These are phyloP conservation scores for Yarrowia sp. DNA, from an alignment of 805 yeast species.

Conservation along the genomic window DNA sequence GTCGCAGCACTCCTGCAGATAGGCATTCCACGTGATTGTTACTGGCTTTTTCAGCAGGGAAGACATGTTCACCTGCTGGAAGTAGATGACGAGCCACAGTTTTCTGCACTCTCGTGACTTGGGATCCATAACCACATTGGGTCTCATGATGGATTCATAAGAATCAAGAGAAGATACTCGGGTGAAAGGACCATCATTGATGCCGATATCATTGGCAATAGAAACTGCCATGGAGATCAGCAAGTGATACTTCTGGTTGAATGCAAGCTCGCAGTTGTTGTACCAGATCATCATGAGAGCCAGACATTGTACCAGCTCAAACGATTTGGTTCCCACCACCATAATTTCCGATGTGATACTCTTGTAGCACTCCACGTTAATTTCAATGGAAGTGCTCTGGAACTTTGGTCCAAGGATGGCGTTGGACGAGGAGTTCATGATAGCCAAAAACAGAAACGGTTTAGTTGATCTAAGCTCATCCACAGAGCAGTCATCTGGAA, in stretches of 20 bases:
- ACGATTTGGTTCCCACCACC: conserved; percentile 64
- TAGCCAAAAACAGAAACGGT: conserved; percentile 61
- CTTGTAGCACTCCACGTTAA: conserved; percentile 1
- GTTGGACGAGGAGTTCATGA: conserved; percentile 60
- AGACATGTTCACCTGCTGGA: conserved; percentile 59
- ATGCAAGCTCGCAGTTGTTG: conserved; percentile 76
- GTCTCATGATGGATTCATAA: conserved; percentile 39
- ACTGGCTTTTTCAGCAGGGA: conserved; percentile 62
- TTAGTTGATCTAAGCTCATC: conserved; percentile 48
- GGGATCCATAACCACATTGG: conserved; percentile 42
- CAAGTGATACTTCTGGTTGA: conserved; percentile 72
- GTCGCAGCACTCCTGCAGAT: conserved; percentile 58
- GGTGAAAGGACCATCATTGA: conserved; percentile 41
- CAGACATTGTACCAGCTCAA: conserved; percentile 62
- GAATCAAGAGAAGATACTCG: conserved; percentile 31
- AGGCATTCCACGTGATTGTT: conserved; percentile 46
- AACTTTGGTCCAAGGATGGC: conserved; percentile 17
- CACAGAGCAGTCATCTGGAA: conserved; percentile 46
- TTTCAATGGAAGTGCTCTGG: neutral
- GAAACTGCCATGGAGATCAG: conserved; percentile 62
- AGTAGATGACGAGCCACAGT: conserved; percentile 56
- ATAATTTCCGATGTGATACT: conserved; percentile 49
- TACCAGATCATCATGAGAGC: conserved; percentile 71
- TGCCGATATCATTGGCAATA: conserved; percentile 72
- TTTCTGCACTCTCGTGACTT: conserved; percentile 48